A percentile compares a stretch with the other conserved stretches of the same genome.
Conservation (phyloP, 2,329 filamentous ascomycete species). For the Scolecobasidium constrictum region DNA sequence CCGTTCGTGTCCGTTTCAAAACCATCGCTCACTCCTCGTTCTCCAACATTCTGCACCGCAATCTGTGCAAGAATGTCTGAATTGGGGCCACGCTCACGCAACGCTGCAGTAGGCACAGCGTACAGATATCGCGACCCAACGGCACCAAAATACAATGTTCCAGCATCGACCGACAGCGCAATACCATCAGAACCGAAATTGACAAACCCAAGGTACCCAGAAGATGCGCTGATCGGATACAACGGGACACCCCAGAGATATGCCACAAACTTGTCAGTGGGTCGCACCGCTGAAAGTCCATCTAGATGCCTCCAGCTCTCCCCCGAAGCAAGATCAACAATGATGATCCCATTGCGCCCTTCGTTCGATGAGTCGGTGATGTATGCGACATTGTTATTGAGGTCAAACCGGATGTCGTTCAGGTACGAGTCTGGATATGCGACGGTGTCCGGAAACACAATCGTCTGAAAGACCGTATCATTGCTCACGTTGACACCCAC, state of each 20-base stretch:
- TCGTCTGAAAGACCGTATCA: constrained; percentile 38
- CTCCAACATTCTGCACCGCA: constrained; percentile 30
- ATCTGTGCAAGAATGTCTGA: constrained; percentile 35
- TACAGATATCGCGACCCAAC: constrained; percentile 36
- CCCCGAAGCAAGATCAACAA: constrained; percentile 39
- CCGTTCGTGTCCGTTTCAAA: constrained; percentile 41
- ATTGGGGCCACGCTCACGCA: constrained; percentile 26
- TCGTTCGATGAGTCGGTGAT: constrained; percentile 40
- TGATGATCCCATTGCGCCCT: constrained; percentile 38
- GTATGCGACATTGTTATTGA: constrained; percentile 40
- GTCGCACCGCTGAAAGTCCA: constrained; percentile 28
- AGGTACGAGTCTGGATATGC: constrained; percentile 39
- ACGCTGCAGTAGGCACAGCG: constrained; percentile 30
- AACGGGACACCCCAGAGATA: constrained; percentile 38
- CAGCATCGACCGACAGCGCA: constrained; percentile 36
- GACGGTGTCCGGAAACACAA: constrained; percentile 33
- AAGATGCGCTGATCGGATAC: constrained; percentile 29
- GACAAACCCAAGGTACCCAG: constrained; percentile 25
- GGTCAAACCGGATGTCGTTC: constrained; percentile 44
- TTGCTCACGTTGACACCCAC: constrained; percentile 36
- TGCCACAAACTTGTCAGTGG: constrained; percentile 34
- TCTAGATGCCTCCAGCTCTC: constrained; percentile 40
- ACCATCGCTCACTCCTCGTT: constrained; percentile 41
- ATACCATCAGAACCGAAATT: constrained; percentile 41
- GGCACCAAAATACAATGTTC: constrained; percentile 35